phyloP scores from a whole-genome alignment of 1,284 basidiomycete species.

The Coniferiporia sulphurascens region DNA sequence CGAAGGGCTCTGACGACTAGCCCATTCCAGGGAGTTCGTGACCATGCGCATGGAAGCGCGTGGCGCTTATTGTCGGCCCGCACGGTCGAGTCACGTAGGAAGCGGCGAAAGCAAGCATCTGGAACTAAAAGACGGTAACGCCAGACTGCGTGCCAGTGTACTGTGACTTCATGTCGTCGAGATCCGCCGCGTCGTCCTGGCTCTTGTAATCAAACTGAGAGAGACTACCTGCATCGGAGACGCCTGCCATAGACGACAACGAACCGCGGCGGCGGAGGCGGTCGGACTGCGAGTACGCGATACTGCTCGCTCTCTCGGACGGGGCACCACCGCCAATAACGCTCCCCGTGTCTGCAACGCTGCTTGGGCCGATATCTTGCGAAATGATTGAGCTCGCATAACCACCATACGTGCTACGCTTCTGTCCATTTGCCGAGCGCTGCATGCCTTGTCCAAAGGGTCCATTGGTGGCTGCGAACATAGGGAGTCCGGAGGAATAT shows the following conservation, averaged over 20 bases:
- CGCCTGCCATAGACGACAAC: conserved; percentile 70
- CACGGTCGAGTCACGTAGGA: neutral
- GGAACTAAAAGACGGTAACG: conserved; percentile 68
- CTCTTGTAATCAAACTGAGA: conserved; percentile 84
- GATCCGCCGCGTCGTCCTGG: conserved; percentile 69
- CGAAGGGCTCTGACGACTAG: neutral
- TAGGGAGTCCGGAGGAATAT: conserved; percentile 84
- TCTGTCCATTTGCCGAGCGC: conserved; percentile 54
- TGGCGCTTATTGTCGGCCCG: neutral
- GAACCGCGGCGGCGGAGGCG: conserved; percentile 62
- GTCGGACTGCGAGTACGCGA: conserved; percentile 82
- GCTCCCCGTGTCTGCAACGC: conserved; percentile 52
- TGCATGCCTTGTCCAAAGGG: conserved; percentile 63
- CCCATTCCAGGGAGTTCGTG: neutral
- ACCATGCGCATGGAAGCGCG: neutral
- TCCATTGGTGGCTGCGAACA: conserved; percentile 62
- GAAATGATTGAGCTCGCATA: conserved; percentile 91
- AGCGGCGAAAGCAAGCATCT: neutral
- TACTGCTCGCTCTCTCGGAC: conserved; percentile 46
- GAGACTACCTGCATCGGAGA: conserved; percentile 72
- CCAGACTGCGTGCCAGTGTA: conserved; percentile 78
- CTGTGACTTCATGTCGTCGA: conserved; percentile 81
- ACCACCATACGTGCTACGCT: conserved; percentile 73
- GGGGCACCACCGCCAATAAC: conserved; percentile 48
- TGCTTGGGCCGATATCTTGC: conserved; percentile 70